A percentile compares a stretch with the other conserved stretches of the same genome.
Evolutionary conservation across 2,329 filamentous ascomycete genomes (phyloP).

Genomic region (Fusarium equiseti): DNA sequence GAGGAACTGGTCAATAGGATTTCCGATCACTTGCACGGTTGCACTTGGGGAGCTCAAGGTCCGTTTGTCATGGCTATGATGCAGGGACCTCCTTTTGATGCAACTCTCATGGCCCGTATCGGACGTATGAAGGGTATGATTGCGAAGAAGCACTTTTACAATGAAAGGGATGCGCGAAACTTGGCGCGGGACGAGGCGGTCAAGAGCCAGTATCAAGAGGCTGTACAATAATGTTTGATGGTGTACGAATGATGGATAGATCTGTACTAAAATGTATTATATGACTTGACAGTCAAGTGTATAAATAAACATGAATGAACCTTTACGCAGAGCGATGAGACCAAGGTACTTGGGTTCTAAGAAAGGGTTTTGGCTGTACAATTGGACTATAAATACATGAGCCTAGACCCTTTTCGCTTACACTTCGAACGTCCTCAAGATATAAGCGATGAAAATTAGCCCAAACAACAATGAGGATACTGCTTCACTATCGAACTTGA

Average conservation of each 20-base stretch:
- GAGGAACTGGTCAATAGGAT: constrained; percentile 48
- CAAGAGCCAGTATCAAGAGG: background rate
- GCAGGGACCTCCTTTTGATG: constrained; percentile 53
- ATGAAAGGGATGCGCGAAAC: background rate
- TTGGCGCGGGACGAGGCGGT: background rate
- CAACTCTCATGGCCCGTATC: constrained; percentile 43
- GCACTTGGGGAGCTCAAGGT: constrained; percentile 54
- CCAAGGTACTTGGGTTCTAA: too few species aligned
- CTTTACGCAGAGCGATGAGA: background rate
- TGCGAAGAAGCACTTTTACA: constrained; percentile 15
- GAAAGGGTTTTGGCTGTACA: too few species aligned
- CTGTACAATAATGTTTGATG: constrained; percentile 3
- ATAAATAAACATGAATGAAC: background rate
- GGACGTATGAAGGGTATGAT: constrained; percentile 10
- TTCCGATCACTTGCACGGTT: constrained; percentile 51
- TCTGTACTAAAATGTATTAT: constrained; percentile 15
- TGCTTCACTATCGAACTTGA: too few species aligned
- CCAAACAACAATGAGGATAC: too few species aligned
- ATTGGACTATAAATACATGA: too few species aligned
- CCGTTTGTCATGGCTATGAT: constrained; percentile 56
- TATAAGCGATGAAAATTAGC: too few species aligned
- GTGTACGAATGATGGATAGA: background rate
- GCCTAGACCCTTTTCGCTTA: too few species aligned
- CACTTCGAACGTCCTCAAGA: too few species aligned
- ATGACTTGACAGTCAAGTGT: background rate